Percentiles rank a stretch among this genome's conserved stretches.
Evolutionary conservation across 2,329 filamentous ascomycete species (phyloP).

Genomic region (Trichoderma atrobrunneum): DNA sequence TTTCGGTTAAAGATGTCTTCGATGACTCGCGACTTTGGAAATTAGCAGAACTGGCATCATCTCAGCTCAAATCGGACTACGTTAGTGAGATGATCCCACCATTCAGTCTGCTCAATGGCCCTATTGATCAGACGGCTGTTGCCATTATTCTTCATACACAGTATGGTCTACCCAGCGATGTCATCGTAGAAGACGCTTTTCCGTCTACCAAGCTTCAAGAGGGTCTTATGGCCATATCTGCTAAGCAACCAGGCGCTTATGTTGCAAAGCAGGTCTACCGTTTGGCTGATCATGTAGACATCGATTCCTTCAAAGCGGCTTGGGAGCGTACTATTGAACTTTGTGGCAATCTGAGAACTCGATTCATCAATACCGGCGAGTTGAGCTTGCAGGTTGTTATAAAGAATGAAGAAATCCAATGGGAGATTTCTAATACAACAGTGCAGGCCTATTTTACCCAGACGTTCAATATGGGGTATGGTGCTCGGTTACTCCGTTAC

Average conservation of each 20-base stretch:
- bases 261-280: conserved; percentile 29
- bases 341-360: conserved; percentile 20
- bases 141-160: not conserved
- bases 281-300: conserved; percentile 24
- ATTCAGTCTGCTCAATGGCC: not conserved
- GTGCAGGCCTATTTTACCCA: not conserved
- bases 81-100: not conserved
- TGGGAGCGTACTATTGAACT: conserved; percentile 24
- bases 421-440: not conserved
- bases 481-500: not conserved
- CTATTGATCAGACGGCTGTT: not conserved
- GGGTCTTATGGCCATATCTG: conserved; percentile 37
- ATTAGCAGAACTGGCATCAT: not conserved
- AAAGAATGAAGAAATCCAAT: not conserved
- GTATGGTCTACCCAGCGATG: not conserved
- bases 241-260: conserved; percentile 33
- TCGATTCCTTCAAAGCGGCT: conserved; percentile 28
- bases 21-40: conserved; percentile 15
- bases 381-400: not conserved
- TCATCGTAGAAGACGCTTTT: conserved; percentile 33
- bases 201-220: conserved; percentile 41
- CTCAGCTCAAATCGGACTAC: not conserved
- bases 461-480: not conserved
- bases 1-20: conserved; percentile 17
- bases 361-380: conserved; percentile 12